Conservation (phyloP, 75 land plant genomes). For the Pseudotsuga menziesii region DNA sequence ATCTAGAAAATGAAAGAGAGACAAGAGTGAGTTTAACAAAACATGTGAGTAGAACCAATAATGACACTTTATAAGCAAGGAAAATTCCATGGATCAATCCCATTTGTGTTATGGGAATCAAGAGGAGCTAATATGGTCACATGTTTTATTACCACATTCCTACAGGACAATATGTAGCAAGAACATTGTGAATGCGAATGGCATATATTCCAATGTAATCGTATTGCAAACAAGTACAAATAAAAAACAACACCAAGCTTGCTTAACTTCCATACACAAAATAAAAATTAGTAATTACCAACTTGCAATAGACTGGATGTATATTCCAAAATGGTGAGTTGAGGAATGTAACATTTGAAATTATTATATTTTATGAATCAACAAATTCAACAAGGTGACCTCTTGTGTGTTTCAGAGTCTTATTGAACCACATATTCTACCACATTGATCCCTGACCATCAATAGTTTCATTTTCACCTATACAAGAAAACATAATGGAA, state of each 20-base stretch:
- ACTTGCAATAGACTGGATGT: conserved; percentile 95
- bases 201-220: not conserved
- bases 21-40: not conserved
- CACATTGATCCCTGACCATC: conserved; percentile 94
- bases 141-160: conserved; percentile 63
- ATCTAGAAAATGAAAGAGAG: not conserved
- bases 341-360: conserved; percentile 75
- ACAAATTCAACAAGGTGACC: conserved; percentile 84
- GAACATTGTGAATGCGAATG: not conserved
- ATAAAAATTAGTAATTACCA: not conserved
- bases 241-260: not conserved
- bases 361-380: conserved; percentile 66
- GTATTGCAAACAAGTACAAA: not conserved
- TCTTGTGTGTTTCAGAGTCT: conserved; percentile 77
- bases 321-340: conserved; percentile 98
- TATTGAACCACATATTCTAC: conserved; percentile 87
- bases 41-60: not conserved
- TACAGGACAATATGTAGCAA: conserved; percentile 20
- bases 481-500: not conserved
- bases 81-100: conserved; percentile 73
- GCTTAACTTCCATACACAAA: not conserved
- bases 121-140: conserved; percentile 68
- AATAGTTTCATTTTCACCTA: conserved; percentile 91
- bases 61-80: too few relatives aligned
- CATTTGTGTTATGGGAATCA: conserved; percentile 81